phyloP scores from a whole-genome alignment of 2,329 filamentous ascomycete genomes.

The Fusarium sp. region DNA sequence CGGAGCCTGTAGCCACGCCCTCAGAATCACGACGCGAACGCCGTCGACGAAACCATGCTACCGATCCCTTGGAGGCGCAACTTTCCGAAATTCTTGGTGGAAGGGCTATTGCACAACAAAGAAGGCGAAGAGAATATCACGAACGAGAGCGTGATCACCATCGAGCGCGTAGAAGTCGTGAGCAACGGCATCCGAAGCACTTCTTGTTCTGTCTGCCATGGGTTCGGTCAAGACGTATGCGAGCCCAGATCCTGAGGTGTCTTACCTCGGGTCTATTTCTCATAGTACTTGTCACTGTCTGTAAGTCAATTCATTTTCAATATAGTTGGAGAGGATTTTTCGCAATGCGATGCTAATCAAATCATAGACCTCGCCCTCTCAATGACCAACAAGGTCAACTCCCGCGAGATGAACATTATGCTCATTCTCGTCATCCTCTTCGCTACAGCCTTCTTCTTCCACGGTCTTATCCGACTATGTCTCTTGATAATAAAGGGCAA shows the following conservation, averaged over 20 bases:
- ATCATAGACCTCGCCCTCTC: conserved; percentile 76
- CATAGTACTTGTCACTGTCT: conserved; percentile 72
- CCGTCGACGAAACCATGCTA: conserved; percentile 10
- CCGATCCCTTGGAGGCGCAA: conserved; percentile 37
- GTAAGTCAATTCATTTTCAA: conserved; percentile 64
- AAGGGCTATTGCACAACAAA: background rate
- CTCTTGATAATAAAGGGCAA: conserved; percentile 72
- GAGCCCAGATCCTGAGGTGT: conserved; percentile 71
- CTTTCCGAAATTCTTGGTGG: conserved; percentile 38
- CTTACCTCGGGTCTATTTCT: conserved; percentile 77
- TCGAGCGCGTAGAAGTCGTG: conserved; percentile 26
- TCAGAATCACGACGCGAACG: conserved; percentile 22
- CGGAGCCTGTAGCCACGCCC: conserved; percentile 29
- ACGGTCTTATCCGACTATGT: conserved; percentile 81
- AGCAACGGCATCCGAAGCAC: conserved; percentile 53
- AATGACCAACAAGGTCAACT: conserved; percentile 74
- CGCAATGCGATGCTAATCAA: conserved; percentile 16
- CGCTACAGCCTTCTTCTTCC: conserved; percentile 84
- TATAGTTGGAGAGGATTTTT: background rate
- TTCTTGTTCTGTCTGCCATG: conserved; percentile 71
- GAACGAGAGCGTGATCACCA: conserved; percentile 24
- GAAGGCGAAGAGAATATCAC: conserved; percentile 14
- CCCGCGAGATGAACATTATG: conserved; percentile 83
- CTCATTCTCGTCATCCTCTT: conserved; percentile 84
- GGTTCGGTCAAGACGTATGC: conserved; percentile 68